A percentile compares a stretch with the other conserved stretches of the same genome.
phyloP scores from a whole-genome alignment of 192 early-diverging fungal genomes.

The Backusella tarrabulga region DNA sequence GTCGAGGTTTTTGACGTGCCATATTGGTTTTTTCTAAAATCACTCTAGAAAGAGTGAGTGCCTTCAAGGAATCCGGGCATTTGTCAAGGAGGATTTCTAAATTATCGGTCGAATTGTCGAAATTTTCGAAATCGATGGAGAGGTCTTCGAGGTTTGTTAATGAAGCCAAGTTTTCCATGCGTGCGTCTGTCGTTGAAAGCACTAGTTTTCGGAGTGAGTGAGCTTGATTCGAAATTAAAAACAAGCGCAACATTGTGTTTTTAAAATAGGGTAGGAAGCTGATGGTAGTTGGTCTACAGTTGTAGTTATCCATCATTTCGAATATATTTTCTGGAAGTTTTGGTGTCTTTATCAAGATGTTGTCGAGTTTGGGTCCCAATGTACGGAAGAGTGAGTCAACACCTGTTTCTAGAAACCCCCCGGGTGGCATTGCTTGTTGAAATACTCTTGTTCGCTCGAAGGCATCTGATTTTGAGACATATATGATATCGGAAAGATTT shows the following conservation, averaged over 20 bases:
- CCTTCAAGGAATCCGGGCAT: background rate
- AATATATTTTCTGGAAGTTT: background rate
- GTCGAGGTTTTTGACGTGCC: background rate
- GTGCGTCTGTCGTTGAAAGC: background rate
- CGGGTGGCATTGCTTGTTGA: no score
- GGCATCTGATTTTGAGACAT: background rate
- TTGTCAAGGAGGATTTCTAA: background rate
- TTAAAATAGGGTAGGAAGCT: background rate
- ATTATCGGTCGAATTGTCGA: background rate
- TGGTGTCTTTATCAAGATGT: background rate
- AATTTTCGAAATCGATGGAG: background rate
- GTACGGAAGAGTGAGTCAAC: background rate
- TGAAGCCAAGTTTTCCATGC: background rate
- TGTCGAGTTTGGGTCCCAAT: background rate
- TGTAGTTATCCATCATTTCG: background rate
- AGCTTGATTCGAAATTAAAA: background rate
- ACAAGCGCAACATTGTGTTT: background rate
- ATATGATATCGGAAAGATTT: background rate
- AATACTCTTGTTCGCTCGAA: background rate
- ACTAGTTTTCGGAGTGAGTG: background rate
- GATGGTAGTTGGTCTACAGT: background rate
- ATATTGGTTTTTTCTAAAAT: background rate
- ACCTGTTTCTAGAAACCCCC: background rate
- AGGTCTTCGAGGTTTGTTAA: background rate
- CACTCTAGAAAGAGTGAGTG: background rate